Percentiles rank a stretch among this genome's conserved stretches.
phyloP scores from a whole-genome alignment of 345 rosid genomes.

The Citrus trifoliata region DNA sequence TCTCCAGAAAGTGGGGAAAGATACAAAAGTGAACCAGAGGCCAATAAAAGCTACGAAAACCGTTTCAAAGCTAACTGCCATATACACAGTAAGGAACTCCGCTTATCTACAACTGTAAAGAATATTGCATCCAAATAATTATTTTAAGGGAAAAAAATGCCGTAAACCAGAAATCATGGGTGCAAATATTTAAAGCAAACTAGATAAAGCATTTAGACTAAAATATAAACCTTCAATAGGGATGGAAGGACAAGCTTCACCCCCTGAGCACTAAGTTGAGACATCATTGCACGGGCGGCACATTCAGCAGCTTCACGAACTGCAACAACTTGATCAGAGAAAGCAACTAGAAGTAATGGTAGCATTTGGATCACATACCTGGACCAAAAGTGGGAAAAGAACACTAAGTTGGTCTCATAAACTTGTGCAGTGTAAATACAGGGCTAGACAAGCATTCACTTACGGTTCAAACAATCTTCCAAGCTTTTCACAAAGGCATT shows the following conservation, averaged over 20 bases:
- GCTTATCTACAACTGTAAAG: too few relatives aligned
- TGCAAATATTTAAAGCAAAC: not conserved
- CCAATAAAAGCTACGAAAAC: not conserved
- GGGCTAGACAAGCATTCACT: constrained; percentile 13
- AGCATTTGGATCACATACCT: constrained; percentile 96
- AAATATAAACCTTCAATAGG: constrained; percentile 61
- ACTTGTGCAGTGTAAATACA: not conserved
- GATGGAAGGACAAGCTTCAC: constrained; percentile 98
- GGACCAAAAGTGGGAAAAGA: constrained; percentile 18
- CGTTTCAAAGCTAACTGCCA: not conserved
- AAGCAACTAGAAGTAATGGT: constrained; percentile 84
- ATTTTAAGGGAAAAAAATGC: not conserved
- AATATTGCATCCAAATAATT: not conserved
- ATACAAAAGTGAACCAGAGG: not conserved
- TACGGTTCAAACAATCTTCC: constrained; percentile 98
- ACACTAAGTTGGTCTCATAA: not conserved
- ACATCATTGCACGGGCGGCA: constrained; percentile 99
- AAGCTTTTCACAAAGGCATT: constrained; percentile 92
- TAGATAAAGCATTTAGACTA: not conserved
- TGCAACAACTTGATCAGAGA: constrained; percentile 97
- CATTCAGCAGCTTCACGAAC: constrained; percentile 99
- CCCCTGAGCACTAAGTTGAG: constrained; percentile 87
- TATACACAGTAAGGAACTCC: not conserved
- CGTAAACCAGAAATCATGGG: not conserved
- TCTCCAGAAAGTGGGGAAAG: not conserved